These are phyloP conservation scores for Fusarium sp. DNA, from an alignment of 2,329 filamentous ascomycete species.

Conservation along the genomic window DNA sequence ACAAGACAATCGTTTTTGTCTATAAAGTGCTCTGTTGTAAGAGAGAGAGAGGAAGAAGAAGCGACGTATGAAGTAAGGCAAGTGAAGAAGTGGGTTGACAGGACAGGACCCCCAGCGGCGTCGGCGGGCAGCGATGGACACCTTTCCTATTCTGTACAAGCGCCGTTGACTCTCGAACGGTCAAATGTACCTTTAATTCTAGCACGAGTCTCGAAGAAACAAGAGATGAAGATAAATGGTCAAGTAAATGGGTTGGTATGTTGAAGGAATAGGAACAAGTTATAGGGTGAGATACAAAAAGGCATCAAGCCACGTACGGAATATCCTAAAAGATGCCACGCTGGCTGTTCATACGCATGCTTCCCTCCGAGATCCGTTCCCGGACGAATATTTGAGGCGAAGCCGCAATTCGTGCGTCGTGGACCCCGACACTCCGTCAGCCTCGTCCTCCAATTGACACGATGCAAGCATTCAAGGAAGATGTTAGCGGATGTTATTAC, in stretches of 20 bases:
- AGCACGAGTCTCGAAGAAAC: background rate
- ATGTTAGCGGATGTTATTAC: background rate
- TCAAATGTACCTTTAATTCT: conserved; percentile 27
- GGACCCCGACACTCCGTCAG: background rate
- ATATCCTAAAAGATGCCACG: conserved; percentile 40
- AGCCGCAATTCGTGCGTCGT: conserved; percentile 5
- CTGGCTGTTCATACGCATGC: conserved; percentile 34
- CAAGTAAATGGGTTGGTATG: background rate
- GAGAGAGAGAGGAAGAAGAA: conserved; percentile 29
- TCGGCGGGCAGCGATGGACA: conserved; percentile 37
- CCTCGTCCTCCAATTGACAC: background rate
- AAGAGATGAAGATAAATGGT: background rate
- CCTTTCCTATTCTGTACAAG: conserved; percentile 21
- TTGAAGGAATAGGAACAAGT: background rate
- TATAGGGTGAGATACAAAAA: conserved; percentile 8
- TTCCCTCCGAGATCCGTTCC: conserved; percentile 21
- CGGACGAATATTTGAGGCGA: conserved; percentile 28
- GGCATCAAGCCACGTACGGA: conserved; percentile 6
- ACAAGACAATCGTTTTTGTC: background rate
- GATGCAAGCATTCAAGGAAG: background rate
- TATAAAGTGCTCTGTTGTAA: conserved; percentile 3
- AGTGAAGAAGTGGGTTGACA: conserved; percentile 35
- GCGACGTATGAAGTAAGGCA: conserved; percentile 37
- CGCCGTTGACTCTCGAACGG: conserved; percentile 19
- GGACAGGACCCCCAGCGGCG: conserved; percentile 15